Evolutionary conservation across 495 filamentous ascomycete species (phyloP).

Genomic region (Stereocaulon alpinum): DNA sequence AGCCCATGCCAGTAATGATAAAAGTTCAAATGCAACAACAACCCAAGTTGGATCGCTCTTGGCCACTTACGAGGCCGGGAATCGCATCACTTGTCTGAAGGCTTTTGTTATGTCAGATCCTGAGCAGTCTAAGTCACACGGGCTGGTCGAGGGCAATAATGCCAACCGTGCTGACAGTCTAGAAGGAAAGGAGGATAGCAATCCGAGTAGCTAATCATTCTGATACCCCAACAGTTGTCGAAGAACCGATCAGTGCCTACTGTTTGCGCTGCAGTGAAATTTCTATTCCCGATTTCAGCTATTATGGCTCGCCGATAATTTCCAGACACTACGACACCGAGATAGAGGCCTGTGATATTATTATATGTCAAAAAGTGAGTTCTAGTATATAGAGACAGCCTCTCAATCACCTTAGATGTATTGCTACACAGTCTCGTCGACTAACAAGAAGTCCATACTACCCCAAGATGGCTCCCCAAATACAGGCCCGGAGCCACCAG

Average conservation of each 20-base stretch:
- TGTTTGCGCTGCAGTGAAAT: background rate
- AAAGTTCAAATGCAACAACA: background rate
- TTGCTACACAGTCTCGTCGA: no score
- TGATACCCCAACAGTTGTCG: background rate
- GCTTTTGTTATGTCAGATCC: conserved; percentile 70
- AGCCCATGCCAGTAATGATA: conserved; percentile 13
- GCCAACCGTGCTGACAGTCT: conserved; percentile 7
- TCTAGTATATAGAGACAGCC: no score
- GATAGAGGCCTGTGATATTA: background rate
- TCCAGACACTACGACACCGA: background rate
- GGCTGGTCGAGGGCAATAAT: conserved; percentile 39
- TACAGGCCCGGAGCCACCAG: no score
- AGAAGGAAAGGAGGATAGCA: conserved; percentile 6
- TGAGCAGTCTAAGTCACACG: conserved; percentile 20
- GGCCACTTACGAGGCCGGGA: conserved; percentile 71
- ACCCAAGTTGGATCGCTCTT: conserved; percentile 59
- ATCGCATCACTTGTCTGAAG: conserved; percentile 80
- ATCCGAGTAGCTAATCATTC: background rate
- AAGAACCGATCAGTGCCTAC: background rate
- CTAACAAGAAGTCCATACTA: no score
- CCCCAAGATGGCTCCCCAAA: no score
- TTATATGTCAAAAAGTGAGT: background rate
- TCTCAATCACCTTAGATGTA: no score
- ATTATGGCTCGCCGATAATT: background rate
- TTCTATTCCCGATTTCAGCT: background rate